Evolutionary conservation across 2,329 filamentous ascomycete species (phyloP), one percentile per base, ranked within the genome.

Genomic region (Neofusicoccum kwambonambiense): DNA sequence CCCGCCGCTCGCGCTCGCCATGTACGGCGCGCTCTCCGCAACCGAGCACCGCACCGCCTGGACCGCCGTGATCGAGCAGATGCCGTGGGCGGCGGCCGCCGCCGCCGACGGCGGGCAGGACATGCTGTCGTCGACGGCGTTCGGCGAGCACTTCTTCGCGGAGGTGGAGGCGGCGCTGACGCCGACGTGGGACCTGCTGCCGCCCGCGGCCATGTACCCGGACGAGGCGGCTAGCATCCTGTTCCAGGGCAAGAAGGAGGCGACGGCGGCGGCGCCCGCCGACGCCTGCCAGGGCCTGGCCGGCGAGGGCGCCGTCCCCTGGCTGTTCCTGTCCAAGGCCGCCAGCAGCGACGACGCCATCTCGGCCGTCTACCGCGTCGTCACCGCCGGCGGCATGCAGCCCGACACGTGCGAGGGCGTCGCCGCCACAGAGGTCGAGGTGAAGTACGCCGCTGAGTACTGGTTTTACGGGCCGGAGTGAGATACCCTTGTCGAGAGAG

Each of bases 121-220:
- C 9, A 27, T 19, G 17, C 61, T 64, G 11, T 8, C 35, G 12
- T 8, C 19, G 3, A 6, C 70, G 5, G 81, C 83, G 70, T 73
- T 88, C 13, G 90, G 89, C 35, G 82, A 86, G 70, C 90, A 92
- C 81, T 90, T 82, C 83, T 92, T 92, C 81, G 84, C 83, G 75
- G 34, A 56, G 9, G 34, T 39, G 3, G 34, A 22, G n/a, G 67
- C 67, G 52, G 68, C 71, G 50, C 77, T 82, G 67, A 76, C 79
- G 0, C 89, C 90, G 1, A 86, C 82, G 12, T 92, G 91, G 73
- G 80, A 85, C 34, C 61, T 64, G 22, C 27, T 49, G 5, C 49
- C 65, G 79, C 91, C 42, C 72, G 76, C 58, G 73, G 75, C 44
- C 70, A 73, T 41, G 71, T 37, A 47, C n/a, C 56, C 41, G 15